Base-by-base conservation (phyloP, 768 basidiomycete species). In the Grammothele lineata region DNA sequence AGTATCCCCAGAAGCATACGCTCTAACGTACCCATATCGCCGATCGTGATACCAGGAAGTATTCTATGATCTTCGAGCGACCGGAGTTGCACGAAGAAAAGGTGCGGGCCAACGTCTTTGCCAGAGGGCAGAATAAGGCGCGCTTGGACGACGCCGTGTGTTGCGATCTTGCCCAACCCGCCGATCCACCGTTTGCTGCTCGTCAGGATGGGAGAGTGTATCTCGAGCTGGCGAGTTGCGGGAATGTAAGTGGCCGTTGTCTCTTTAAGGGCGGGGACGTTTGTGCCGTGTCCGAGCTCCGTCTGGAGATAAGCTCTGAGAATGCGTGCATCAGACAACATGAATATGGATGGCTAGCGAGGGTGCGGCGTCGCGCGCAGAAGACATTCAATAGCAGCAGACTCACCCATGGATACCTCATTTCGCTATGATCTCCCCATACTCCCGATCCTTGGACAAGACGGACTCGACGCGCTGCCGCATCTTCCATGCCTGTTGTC, bases 131-230 rank as follows among this genome's bases (percentile, higher is more conserved):
- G 67, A 32, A 85, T 77, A 7, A 91, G 68, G 60, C 83, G 81
- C 3, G 88, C 87, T 61, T 88, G 85, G 0, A 89, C 77, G 11
- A 86, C 75, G 5, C 85, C 85, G 58, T 88, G 85, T 0, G 85
- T 87, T 0, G 87, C 78, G 0, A 81, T 83, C 65, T 80, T 82
- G 0, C 80, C 87, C 11, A 86, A 66, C 4, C 72, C 82, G 7
- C 87, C 86, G 45, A 85, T 77, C 87, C 87, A 91, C 86, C 87
- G 90, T 60, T 91, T 91, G 52, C 70, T 77, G 51, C 84, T 85
- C 1, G 85, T 85, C 19, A 87, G 55, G 0, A 81, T 82, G 0
- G 88, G 87, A 1, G 85, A 85, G 57, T 90, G 74, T 32, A 91
- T 78, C 34, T 86, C 83, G 53, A 90, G 89, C 59, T 86, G 80